Percentiles rank a stretch among this genome's conserved stretches.
phyloP scores from a whole-genome alignment of 225 moss, liverwort and hornwort genomes.

The Straminergon stramineum region DNA sequence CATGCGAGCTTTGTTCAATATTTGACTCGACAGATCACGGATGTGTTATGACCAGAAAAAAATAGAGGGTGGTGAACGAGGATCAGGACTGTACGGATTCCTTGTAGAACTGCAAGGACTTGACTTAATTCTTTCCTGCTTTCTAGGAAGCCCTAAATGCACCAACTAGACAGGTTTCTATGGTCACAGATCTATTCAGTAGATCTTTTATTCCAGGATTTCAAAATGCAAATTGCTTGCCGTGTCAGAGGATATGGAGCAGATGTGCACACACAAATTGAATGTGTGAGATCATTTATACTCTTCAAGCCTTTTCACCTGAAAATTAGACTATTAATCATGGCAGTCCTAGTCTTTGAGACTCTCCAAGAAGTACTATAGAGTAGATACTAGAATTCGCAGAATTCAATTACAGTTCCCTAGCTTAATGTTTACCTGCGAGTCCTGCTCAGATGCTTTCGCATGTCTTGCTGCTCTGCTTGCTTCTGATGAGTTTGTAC shows the following conservation, averaged over 20 bases:
- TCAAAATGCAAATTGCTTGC: not conserved
- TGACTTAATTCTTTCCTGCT: not conserved
- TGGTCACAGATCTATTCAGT: not conserved
- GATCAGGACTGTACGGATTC: not conserved
- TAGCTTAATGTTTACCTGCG: constrained; percentile 5
- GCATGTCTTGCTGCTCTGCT: constrained; percentile 1
- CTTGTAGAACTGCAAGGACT: not conserved
- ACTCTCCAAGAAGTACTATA: not conserved
- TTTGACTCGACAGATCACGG: not conserved
- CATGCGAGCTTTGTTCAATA: not conserved
- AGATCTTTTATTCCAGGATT: not conserved
- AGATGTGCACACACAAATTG: not conserved
- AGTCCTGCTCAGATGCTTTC: constrained; percentile 3
- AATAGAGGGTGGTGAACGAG: not conserved
- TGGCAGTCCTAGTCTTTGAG: not conserved
- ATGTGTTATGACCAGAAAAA: not conserved
- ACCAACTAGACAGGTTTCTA: not conserved
- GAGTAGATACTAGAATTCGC: not conserved
- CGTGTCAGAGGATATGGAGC: not conserved
- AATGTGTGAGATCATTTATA: not conserved
- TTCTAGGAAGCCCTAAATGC: not conserved
- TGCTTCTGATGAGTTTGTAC: constrained; percentile 37
- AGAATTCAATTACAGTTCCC: not conserved
- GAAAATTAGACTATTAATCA: not conserved
- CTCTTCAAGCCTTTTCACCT: not conserved